A percentile compares a stretch with the other conserved stretches of the same genome.
Evolutionary conservation across 306 rosid species (phyloP).

Genomic region (Quercus parvula): DNA sequence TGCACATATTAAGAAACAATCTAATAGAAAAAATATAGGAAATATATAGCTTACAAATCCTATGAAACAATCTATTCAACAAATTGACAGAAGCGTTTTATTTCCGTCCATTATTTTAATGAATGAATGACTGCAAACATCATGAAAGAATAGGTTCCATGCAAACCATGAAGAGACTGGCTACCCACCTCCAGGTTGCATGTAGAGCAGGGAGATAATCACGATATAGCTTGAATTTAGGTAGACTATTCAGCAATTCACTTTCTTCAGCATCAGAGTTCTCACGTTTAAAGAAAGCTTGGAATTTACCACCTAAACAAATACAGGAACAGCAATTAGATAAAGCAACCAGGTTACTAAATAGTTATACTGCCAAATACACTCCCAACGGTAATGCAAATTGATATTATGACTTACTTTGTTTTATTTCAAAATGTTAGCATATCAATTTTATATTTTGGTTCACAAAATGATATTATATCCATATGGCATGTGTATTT

Average conservation of each 20-base stretch:
- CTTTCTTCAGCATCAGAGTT: slow-evolving; percentile 25
- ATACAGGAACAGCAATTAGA: slow-evolving; percentile 4
- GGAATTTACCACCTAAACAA: slow-evolving; percentile 24
- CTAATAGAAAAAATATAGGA: neutral
- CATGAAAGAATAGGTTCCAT: slow-evolving; percentile 1
- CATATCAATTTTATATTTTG: neutral
- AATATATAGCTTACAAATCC: neutral
- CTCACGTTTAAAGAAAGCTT: slow-evolving; percentile 17
- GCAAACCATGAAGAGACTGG: slow-evolving; percentile 23
- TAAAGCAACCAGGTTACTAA: neutral
- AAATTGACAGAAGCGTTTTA: neutral
- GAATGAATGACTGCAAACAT: neutral
- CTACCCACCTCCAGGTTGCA: slow-evolving; percentile 62
- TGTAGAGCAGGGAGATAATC: slow-evolving; percentile 40
- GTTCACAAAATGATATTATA: neutral
- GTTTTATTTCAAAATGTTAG: neutral
- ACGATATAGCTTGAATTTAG: slow-evolving; percentile 7
- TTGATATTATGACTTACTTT: neutral
- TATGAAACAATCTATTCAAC: neutral
- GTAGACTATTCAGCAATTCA: slow-evolving; percentile 13
- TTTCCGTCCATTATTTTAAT: neutral
- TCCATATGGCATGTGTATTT: neutral
- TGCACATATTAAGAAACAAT: neutral
- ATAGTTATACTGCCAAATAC: neutral
- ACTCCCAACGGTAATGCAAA: neutral